These are phyloP conservation scores for Phaeophleospora eucalypticola DNA, from an alignment of 2,329 filamentous ascomycete species.

Conservation along the genomic window DNA sequence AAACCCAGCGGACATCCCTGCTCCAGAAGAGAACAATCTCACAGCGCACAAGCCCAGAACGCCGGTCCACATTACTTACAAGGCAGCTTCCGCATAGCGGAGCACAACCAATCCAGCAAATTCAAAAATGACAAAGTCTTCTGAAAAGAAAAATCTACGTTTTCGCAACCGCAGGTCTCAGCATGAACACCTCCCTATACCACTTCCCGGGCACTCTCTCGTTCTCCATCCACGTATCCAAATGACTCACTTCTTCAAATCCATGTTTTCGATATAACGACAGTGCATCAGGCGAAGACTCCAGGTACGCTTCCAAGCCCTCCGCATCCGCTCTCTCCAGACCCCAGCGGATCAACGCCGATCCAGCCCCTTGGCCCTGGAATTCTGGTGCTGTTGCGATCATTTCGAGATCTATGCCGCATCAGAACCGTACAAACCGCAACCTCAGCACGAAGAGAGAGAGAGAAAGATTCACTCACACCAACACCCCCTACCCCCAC, in stretches of 20 bases:
- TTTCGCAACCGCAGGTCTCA: too few species aligned
- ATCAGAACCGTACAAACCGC: background rate
- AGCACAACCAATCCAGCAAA: too few species aligned
- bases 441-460: background rate
- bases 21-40: slow-evolving; percentile 36
- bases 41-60: slow-evolving; percentile 40
- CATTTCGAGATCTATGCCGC: slow-evolving; percentile 27
- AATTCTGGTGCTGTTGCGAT: slow-evolving; percentile 36
- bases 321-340: slow-evolving; percentile 36
- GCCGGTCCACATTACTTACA: slow-evolving; percentile 37
- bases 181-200: slow-evolving; percentile 29
- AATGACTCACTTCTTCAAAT: slow-evolving; percentile 25
- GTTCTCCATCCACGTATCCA: slow-evolving; percentile 27
- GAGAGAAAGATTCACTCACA: slow-evolving; percentile 22
- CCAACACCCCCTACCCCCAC: slow-evolving; percentile 28
- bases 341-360: slow-evolving; percentile 36
- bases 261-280: slow-evolving; percentile 37
- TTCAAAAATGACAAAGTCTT: too few species aligned
- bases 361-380: slow-evolving; percentile 38
- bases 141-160: too few species aligned
- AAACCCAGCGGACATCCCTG: slow-evolving; percentile 30
- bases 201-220: slow-evolving; percentile 17
- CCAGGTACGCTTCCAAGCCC: slow-evolving; percentile 36
- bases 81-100: too few species aligned
- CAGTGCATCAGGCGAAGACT: slow-evolving; percentile 34